phyloP scores from a whole-genome alignment of 306 rosid genomes.

The Castanospermum australe region DNA sequence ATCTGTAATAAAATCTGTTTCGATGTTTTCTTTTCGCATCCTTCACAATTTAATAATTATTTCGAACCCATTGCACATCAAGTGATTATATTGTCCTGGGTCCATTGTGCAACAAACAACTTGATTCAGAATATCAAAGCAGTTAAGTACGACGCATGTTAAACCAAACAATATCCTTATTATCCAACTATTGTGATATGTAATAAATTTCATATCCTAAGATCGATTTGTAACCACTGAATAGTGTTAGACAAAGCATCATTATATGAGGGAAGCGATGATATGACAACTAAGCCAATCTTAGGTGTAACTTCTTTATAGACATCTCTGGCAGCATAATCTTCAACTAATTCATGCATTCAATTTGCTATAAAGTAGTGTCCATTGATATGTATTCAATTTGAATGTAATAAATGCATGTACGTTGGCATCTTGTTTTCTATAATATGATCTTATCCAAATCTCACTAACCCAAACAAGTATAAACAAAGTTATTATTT shows the following conservation, averaged over 20 bases:
- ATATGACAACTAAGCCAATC: slow-evolving; percentile 29
- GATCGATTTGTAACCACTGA: slow-evolving; percentile 1
- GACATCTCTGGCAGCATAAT: not conserved
- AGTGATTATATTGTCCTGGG: not conserved
- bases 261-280: not conserved
- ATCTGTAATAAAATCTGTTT: not conserved
- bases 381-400: not conserved
- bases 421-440: not conserved
- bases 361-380: not conserved
- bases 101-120: slow-evolving; percentile 2
- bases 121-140: not conserved
- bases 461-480: not conserved
- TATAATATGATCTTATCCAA: slow-evolving; percentile 9
- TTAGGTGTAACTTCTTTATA: not conserved
- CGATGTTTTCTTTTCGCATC: not conserved
- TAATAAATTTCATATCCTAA: not conserved
- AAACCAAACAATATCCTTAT: not conserved
- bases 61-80: not conserved
- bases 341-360: no score
- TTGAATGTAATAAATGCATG: not conserved
- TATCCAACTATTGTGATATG: not conserved
- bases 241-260: not conserved
- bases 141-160: not conserved
- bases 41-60: not conserved
- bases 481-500: not conserved